Base-by-base conservation (phyloP, 1,284 basidiomycete species). In the Ceratorhiza oryzae-sativae region DNA sequence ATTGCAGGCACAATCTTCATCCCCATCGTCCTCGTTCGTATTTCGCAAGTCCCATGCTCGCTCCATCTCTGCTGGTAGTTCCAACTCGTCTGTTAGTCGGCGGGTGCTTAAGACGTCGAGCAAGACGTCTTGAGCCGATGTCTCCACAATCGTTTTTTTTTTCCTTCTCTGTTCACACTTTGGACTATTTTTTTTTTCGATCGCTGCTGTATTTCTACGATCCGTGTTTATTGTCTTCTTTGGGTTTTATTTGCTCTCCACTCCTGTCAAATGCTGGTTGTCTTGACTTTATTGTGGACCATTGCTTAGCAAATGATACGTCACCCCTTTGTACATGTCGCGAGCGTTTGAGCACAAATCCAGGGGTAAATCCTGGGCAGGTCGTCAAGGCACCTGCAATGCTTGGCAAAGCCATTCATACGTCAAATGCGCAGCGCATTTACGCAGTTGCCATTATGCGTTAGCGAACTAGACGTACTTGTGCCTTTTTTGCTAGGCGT, bases 201-300 rank as follows among this genome's bases (percentile, higher is more conserved):
- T n/a, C 13, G 67, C 42, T 59, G 56, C 56, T 70, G 67, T 70
- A 70, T 70, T 70, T 70, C 55, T 70, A 70, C 8, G 20, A 48
- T 13, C 34, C 53, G 10, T 13, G 41, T 59, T 34, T 68, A 42
- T 27, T 42, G 63, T 51, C 63, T 27, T 51, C 20, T 45, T 67
- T 68, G 36, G 25, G 61, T 71, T 20, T 45, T 15, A 18, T 32
- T 53, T 39, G 32, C 12, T 71, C 45, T 70, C 67, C 67, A 70
- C 67, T 59, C 42, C 48, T 59, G 67, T 70, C 67, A 70, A 70
- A 70, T 70, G 32, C 67, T 70, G 67, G 67, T 70, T 70, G 67
- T 70, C 67, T 70, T 70, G 67, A 70, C 67, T 70, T 59, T 58
- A n/a, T 59, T 59, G 67, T 70, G 67, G 67, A 70, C 27, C 48